A percentile compares a stretch with the other conserved stretches of the same genome.
phyloP scores from a whole-genome alignment of 2,329 filamentous ascomycete species.

The Alternaria sp. region DNA sequence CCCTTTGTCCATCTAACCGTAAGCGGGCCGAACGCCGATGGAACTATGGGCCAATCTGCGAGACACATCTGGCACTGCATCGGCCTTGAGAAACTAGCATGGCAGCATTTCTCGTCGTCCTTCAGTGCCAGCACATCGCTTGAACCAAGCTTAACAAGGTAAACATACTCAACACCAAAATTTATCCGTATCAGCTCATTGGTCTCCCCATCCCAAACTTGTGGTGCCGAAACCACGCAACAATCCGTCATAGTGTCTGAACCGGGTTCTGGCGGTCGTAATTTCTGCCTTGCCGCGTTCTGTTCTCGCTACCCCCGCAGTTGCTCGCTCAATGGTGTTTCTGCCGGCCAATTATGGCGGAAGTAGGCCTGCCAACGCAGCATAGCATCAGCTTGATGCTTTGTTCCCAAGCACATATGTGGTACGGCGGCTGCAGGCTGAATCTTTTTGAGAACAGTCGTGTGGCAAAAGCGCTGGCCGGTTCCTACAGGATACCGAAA shows the following conservation, averaged over 20 bases:
- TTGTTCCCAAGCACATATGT: constrained; percentile 30
- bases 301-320: constrained; percentile 37
- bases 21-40: constrained; percentile 32
- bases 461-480: constrained; percentile 35
- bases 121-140: constrained; percentile 46
- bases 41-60: constrained; percentile 36
- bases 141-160: constrained; percentile 36
- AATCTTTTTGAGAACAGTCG: constrained; percentile 30
- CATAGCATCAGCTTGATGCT: constrained; percentile 38
- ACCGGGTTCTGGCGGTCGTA: constrained; percentile 37
- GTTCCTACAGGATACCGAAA: constrained; percentile 30
- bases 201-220: constrained; percentile 31
- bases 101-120: constrained; percentile 34
- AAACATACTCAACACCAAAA: constrained; percentile 26
- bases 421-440: constrained; percentile 33
- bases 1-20: constrained; percentile 37
- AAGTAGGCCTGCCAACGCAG: constrained; percentile 39
- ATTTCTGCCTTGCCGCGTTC: constrained; percentile 35
- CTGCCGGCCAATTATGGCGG: constrained; percentile 41
- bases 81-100: constrained; percentile 39
- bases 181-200: constrained; percentile 35
- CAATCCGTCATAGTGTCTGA: constrained; percentile 43
- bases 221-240: constrained; percentile 31
- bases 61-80: constrained; percentile 40
- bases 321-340: constrained; percentile 33